Evolutionary conservation across 139 green algal genomes (phyloP).

Genomic region (Eudorina sp.): DNA sequence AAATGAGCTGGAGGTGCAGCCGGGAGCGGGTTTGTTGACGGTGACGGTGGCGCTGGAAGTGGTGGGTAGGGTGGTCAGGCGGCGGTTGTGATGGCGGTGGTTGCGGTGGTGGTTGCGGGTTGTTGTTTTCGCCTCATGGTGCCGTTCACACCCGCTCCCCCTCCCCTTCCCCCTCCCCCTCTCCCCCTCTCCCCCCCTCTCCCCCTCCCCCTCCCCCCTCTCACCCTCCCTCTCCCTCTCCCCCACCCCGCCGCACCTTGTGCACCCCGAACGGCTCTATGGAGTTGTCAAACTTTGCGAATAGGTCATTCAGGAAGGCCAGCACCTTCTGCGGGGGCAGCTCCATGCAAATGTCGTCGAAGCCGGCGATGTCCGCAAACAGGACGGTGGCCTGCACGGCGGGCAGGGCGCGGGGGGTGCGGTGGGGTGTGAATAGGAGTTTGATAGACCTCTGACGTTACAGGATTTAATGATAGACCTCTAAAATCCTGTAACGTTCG

Average conservation of each 20-base stretch:
- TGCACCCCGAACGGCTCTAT: slow-evolving; percentile 44
- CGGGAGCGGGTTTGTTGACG: background rate
- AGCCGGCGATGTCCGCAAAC: slow-evolving; percentile 20
- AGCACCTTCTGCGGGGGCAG: slow-evolving; percentile 39
- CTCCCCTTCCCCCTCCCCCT: background rate
- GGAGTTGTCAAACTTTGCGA: slow-evolving; percentile 20
- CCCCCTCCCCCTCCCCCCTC: background rate
- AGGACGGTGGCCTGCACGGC: slow-evolving; percentile 16
- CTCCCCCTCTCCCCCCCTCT: too few relatives aligned
- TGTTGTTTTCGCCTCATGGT: too few relatives aligned
- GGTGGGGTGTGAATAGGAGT: background rate
- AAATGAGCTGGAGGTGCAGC: background rate
- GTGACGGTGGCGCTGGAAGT: too few relatives aligned
- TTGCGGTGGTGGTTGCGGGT: too few relatives aligned
- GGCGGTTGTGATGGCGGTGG: too few relatives aligned
- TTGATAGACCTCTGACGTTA: too few relatives aligned
- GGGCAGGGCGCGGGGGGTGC: background rate
- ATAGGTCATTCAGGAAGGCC: slow-evolving; percentile 40
- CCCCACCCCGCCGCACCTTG: background rate
- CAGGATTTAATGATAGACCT: too few relatives aligned
- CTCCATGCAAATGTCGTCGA: slow-evolving; percentile 34
- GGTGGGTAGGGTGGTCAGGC: too few relatives aligned
- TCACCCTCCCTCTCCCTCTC: background rate
- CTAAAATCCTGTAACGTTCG: too few relatives aligned
- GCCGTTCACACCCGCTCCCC: background rate